Conservation (phyloP, 495 filamentous ascomycete species). For the Trichoderma asperelloides region DNA sequence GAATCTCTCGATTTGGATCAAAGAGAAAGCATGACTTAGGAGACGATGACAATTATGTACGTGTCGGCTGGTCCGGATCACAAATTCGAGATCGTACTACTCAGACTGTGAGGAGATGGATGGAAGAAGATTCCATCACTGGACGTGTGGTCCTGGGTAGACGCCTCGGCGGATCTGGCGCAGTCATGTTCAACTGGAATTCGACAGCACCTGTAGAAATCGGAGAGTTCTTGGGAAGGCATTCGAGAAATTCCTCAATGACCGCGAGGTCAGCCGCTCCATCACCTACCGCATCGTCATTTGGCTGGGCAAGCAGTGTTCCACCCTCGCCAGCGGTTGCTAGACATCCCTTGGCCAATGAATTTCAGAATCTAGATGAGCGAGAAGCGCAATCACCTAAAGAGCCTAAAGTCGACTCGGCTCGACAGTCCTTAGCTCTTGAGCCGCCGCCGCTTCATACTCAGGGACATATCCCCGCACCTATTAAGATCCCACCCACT, state of each 20-base stretch:
- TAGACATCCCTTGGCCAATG: conserved; percentile 3
- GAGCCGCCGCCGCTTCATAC: not conserved
- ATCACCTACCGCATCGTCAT: conserved; percentile 20
- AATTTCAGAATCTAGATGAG: not conserved
- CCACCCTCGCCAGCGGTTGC: conserved; percentile 7
- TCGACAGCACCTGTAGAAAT: conserved; percentile 24
- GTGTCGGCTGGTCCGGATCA: conserved; percentile 45
- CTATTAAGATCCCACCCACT: not conserved
- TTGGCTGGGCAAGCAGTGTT: conserved; percentile 27
- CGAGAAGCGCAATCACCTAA: not conserved
- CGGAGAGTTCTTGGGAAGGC: conserved; percentile 1
- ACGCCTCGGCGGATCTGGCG: conserved; percentile 24
- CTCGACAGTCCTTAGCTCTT: not conserved
- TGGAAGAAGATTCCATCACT: conserved; percentile 48
- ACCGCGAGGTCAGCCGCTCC: conserved; percentile 7
- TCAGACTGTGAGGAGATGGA: conserved; percentile 50
- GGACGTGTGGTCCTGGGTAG: conserved; percentile 40
- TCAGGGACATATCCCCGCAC: not conserved
- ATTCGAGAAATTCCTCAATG: conserved; percentile 11
- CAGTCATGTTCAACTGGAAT: conserved; percentile 47
- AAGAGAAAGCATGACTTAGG: conserved; percentile 45
- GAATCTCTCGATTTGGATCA: conserved; percentile 47
- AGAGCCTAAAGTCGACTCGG: not conserved
- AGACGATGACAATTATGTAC: conserved; percentile 49
- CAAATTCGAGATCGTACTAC: conserved; percentile 41